Base-by-base conservation (phyloP, 495 filamentous ascomycete genomes). In the Xylona heveae region DNA sequence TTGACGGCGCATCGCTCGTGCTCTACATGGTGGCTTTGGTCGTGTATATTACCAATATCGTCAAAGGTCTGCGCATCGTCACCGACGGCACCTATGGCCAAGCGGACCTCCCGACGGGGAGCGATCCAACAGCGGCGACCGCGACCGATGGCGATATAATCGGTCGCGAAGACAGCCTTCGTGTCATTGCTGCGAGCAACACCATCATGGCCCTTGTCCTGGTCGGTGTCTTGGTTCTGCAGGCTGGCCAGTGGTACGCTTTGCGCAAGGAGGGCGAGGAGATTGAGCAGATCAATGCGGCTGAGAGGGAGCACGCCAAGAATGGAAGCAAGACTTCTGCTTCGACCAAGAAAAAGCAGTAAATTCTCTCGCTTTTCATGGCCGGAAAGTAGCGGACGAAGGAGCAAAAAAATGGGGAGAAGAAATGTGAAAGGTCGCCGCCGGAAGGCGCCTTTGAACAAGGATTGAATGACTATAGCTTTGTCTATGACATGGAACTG, bases 171-270 rank as follows among this genome's bases (percentile, higher is more conserved):
- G 88, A 97, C 48, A 80, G 67, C 28, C 50, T 97, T 38, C 76
- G 74, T 58, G 88, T 97, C 18, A 54, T 94, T 38, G 73, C 81
- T n/a, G 88, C 88, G 18, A 93, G 78, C 51, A 90, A 95, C 49
- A 93, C 85, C 2, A 97, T 97, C 40, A 45, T 94, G 24, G 88
- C 84, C 30, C 58, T 97, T 24, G 80, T 97, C 17, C 51, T 95
- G 31, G 71, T 93, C 0, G 88, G 88, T 3, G 78, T 97, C 18
- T 44, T 97, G 38, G 78, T 90, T 19, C 57, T 97, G 45, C 90
- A 97, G 68, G 84, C 81, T 5, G 88, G 90, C 8, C 85, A 95
- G 62, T 97, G 88, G 88, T 97, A 97, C 58, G 88, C 90, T 17
- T 82, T 93, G 64, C 58, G 72, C 39, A 92, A 88, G 66, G 82